These are phyloP conservation scores for Misopates orontium DNA, from an alignment of 257 asterid genomes.

Conservation along the genomic window DNA sequence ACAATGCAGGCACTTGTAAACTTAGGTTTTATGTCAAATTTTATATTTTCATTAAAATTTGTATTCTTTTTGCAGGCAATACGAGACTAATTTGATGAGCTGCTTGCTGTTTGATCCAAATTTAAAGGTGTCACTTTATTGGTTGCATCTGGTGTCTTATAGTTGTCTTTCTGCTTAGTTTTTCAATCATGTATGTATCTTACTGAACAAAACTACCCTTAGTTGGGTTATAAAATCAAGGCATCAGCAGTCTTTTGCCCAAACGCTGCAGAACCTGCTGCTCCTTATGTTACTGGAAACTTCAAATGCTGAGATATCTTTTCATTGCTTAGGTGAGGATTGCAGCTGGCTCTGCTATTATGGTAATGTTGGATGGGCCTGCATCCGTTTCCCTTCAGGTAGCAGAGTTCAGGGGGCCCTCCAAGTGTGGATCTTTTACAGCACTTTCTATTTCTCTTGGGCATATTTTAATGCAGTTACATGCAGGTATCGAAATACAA, in stretches of 20 bases:
- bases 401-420: conserved; percentile 71
- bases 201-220: background rate
- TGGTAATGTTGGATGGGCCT: conserved; percentile 83
- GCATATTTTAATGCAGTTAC: conserved; percentile 86
- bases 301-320: conserved; percentile 16
- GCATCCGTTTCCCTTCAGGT: conserved; percentile 88
- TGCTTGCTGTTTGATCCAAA: conserved; percentile 90
- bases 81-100: conserved; percentile 78
- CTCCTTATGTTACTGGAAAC: conserved; percentile 1
- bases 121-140: conserved; percentile 55
- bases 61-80: conserved; percentile 55
- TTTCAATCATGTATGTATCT: conserved; percentile 18
- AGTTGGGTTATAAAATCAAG: conserved; percentile 21
- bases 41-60: conserved; percentile 11
- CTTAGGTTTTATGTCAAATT: conserved; percentile 4
- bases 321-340: conserved; percentile 65
- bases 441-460: conserved; percentile 95
- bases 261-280: conserved; percentile 11
- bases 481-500: conserved; percentile 61
- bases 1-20: conserved; percentile 5
- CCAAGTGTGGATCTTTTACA: conserved; percentile 82
- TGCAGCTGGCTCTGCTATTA: conserved; percentile 77
- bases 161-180: conserved; percentile 10
- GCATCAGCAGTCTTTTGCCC: conserved; percentile 12
- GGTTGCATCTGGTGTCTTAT: conserved; percentile 18